Evolutionary conservation across 2,329 filamentous ascomycete genomes (phyloP), one percentile per base, ranked within the genome.

Genomic region (Apiospora koreana): DNA sequence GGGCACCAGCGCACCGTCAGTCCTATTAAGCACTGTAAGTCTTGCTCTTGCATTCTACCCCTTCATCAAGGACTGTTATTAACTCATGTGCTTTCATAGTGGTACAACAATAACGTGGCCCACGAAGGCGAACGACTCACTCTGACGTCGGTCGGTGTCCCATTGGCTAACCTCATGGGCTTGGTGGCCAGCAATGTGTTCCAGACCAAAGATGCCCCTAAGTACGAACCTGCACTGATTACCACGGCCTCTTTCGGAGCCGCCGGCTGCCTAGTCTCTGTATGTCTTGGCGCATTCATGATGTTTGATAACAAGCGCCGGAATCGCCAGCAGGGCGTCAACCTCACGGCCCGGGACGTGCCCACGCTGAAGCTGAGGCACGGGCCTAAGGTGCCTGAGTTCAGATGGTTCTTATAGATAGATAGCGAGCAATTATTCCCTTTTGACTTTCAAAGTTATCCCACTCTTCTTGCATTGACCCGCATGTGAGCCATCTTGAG

Each of bases 81-180:
- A 8, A 31, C 46, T 10, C 21, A 28, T 1, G 9, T 21, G 16
- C 2, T 2, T 4, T 1, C 1, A 8, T 54, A 79, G 76, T 92
- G 90, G 91, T 94, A 94, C 81, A 95, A 93, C 82, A 95, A 95
- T 83, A 95, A 95, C 78, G 88, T 94, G 69, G 92, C 92, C 0
- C 88, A 95, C 75, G 93, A 95, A 80, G 91, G 91, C 70, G 88
- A 90, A 46, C 90, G 93, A 65, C 86, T 94, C 7, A 85, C 91
- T 0, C 83, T 94, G 18, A 94, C 92, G 0, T 91, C 89, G 38
- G 86, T 94, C 23, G 91, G 90, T 31, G 92, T 95, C 0, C 92
- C 93, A 0, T 79, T 93, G 12, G 93, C 92, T 3, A 95, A 95
- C 73, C 78, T 94, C 45, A 94, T 94, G 91, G 92, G 92, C 4